Evolutionary conservation across 495 filamentous ascomycete genomes (phyloP).

Genomic region (Immersiella caudata): DNA sequence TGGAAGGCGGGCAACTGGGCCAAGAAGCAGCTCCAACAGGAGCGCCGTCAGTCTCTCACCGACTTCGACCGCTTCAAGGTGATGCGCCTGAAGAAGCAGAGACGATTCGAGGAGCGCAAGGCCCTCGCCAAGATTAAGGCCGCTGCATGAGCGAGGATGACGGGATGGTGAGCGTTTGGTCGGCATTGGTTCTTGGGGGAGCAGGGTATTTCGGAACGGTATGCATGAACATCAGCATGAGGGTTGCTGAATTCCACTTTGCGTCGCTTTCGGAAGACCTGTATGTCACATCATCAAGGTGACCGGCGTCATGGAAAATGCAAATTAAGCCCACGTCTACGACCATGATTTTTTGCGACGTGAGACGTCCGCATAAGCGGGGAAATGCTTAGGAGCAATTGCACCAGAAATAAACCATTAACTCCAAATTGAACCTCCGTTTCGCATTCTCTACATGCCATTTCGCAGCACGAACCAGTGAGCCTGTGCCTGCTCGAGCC

Average conservation of each 20-base stretch:
- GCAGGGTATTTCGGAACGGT: slow-evolving; percentile 46
- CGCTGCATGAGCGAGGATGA: slow-evolving; percentile 42
- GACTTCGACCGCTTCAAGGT: slow-evolving; percentile 99
- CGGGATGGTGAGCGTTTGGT: slow-evolving; percentile 40
- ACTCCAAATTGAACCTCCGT: neutral
- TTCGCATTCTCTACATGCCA: too few relatives aligned
- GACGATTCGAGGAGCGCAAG: slow-evolving; percentile 95
- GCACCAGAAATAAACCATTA: neutral
- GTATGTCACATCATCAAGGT: slow-evolving; percentile 52
- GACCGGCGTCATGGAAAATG: slow-evolving; percentile 52
- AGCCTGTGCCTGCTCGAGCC: neutral
- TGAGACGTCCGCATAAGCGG: slow-evolving; percentile 5
- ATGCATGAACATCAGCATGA: slow-evolving; percentile 53
- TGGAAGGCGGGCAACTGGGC: slow-evolving; percentile 88
- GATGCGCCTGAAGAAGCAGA: slow-evolving; percentile 95
- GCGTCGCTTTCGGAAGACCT: slow-evolving; percentile 57
- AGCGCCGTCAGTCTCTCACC: slow-evolving; percentile 86
- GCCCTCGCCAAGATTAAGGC: slow-evolving; percentile 75
- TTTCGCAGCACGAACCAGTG: neutral
- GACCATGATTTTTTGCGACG: neutral
- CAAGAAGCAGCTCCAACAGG: slow-evolving; percentile 78
- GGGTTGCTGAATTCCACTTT: slow-evolving; percentile 52
- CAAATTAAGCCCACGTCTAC: slow-evolving; percentile 39
- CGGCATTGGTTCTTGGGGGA: slow-evolving; percentile 42
- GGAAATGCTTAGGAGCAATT: neutral